Conservation (phyloP, 2,329 filamentous ascomycete species). For the Ophiostoma himal-ulmi region DNA sequence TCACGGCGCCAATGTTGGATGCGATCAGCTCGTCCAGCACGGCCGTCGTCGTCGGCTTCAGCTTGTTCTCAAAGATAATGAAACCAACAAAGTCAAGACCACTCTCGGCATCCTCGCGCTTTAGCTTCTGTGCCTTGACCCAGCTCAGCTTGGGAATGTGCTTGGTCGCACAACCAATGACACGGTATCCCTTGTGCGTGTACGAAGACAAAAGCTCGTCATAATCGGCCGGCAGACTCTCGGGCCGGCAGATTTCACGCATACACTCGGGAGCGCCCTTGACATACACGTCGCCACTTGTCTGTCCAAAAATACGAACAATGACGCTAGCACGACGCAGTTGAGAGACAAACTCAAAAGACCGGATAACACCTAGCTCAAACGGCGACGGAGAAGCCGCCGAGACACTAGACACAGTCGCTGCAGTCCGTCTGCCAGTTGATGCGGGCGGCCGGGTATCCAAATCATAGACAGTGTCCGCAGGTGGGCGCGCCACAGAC, state of each 20-base stretch:
- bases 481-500: constrained; percentile 80
- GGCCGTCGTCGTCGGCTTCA: constrained; percentile 77
- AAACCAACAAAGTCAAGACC: constrained; percentile 86
- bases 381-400: constrained; percentile 43
- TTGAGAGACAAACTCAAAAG: constrained; percentile 93
- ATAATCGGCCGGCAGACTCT: constrained; percentile 82
- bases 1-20: constrained; percentile 81
- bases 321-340: constrained; percentile 88
- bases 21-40: constrained; percentile 76
- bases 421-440: constrained; percentile 9
- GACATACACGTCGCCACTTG: constrained; percentile 81
- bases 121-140: constrained; percentile 94
- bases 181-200: constrained; percentile 91
- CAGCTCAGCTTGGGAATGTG: constrained; percentile 82
- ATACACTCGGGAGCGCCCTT: constrained; percentile 97
- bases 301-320: constrained; percentile 78
- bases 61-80: constrained; percentile 97
- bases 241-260: constrained; percentile 80
- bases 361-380: constrained; percentile 84
- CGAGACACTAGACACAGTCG: neutral
- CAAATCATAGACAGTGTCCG: constrained; percentile 31
- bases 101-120: constrained; percentile 75
- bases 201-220: constrained; percentile 85
- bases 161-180: constrained; percentile 91
- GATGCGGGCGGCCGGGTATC: constrained; percentile 22